A percentile compares a stretch with the other conserved stretches of the same genome.
These are phyloP conservation scores for Groenewaldozyma sp. DNA, from an alignment of 1,139 yeast species.

Conservation along the genomic window DNA sequence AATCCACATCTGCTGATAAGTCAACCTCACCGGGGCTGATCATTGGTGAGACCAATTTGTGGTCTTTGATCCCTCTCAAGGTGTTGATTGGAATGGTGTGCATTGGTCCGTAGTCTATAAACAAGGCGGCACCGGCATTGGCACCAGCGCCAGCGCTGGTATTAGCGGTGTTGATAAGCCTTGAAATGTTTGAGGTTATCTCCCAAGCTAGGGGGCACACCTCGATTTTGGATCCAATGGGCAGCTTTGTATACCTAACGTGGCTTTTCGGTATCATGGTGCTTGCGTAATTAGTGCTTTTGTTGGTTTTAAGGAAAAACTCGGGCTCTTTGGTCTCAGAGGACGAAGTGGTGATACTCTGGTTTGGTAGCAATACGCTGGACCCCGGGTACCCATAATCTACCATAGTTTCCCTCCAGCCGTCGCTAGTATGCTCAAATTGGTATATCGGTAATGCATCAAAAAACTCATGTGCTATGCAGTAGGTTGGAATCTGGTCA, in stretches of 20 bases:
- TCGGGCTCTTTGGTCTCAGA: slow-evolving; percentile 25
- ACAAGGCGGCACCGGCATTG: slow-evolving; percentile 68
- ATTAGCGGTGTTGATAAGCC: slow-evolving; percentile 27
- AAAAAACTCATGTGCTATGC: slow-evolving; percentile 78
- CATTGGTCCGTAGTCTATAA: slow-evolving; percentile 71
- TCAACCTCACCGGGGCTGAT: slow-evolving; percentile 71
- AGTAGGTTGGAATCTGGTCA: slow-evolving; percentile 43
- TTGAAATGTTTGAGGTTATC: slow-evolving; percentile 27
- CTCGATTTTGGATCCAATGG: slow-evolving; percentile 54
- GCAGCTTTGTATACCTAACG: slow-evolving; percentile 45
- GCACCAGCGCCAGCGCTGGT: no score
- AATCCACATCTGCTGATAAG: slow-evolving; percentile 78
- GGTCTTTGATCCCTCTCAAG: slow-evolving; percentile 64
- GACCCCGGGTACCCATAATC: slow-evolving; percentile 34
- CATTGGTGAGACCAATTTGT: slow-evolving; percentile 72
- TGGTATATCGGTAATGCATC: slow-evolving; percentile 79
- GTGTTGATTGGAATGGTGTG: slow-evolving; percentile 57
- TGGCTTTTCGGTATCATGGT: slow-evolving; percentile 44
- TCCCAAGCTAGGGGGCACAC: slow-evolving; percentile 68
- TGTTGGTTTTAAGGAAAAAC: slow-evolving; percentile 53
- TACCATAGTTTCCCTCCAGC: slow-evolving; percentile 75
- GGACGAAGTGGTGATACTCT: slow-evolving; percentile 16
- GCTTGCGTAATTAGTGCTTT: slow-evolving; percentile 57
- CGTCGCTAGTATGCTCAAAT: slow-evolving; percentile 43
- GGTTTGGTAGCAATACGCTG: slow-evolving; percentile 22